phyloP scores from a whole-genome alignment of 1,284 basidiomycete species.

The Cryptococcus depauperatus region DNA sequence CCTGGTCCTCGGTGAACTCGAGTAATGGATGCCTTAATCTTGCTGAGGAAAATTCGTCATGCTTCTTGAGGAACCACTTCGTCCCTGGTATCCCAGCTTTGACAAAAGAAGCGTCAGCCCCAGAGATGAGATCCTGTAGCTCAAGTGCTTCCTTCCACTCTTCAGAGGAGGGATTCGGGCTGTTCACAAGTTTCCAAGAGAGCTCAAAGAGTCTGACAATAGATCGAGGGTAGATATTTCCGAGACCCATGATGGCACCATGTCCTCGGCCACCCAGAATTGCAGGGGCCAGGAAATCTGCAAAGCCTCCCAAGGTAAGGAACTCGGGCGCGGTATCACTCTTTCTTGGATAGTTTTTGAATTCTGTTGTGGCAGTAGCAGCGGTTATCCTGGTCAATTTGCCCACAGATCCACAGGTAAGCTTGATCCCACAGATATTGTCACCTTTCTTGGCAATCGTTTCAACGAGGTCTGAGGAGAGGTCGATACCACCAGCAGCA shows the following conservation, averaged over 20 bases:
- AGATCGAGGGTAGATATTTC: constrained; percentile 63
- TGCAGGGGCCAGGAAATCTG: constrained; percentile 69
- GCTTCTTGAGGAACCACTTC: constrained; percentile 65
- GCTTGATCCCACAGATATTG: constrained; percentile 67
- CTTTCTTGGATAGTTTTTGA: constrained; percentile 56
- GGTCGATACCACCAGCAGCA: constrained; percentile 71
- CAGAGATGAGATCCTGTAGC: constrained; percentile 69
- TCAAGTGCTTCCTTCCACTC: constrained; percentile 61
- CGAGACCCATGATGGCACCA: constrained; percentile 74
- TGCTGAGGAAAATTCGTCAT: constrained; percentile 57
- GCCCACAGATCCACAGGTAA: constrained; percentile 83
- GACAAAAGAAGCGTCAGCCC: constrained; percentile 69
- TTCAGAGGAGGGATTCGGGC: constrained; percentile 48
- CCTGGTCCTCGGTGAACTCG: constrained; percentile 53
- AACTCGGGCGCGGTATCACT: constrained; percentile 47
- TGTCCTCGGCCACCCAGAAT: constrained; percentile 53
- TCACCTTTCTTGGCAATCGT: constrained; percentile 57
- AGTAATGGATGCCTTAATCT: constrained; percentile 68
- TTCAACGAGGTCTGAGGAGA: constrained; percentile 74
- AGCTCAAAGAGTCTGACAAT: constrained; percentile 59
- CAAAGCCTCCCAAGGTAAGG: constrained; percentile 67
- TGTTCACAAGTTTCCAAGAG: constrained; percentile 49
- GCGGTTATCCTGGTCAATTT: constrained; percentile 77
- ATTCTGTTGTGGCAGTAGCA: constrained; percentile 55
- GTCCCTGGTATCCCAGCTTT: constrained; percentile 72